phyloP scores from a whole-genome alignment of 148 eudicot genomes.

The Amaranthus hypochondriacus region DNA sequence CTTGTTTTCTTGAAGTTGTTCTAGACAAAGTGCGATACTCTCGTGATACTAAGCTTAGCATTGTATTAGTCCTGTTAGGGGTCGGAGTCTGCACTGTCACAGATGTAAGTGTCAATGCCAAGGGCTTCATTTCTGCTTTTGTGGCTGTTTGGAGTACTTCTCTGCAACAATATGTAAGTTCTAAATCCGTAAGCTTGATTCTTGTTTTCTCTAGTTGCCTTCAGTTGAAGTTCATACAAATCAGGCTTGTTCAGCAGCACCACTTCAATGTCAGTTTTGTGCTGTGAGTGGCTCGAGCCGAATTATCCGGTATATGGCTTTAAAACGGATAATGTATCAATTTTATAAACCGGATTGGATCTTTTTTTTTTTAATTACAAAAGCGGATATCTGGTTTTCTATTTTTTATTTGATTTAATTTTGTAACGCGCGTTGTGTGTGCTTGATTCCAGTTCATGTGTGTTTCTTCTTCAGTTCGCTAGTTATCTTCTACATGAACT shows the following conservation, averaged over 20 bases:
- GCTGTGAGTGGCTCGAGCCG: too few relatives aligned
- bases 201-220: neutral
- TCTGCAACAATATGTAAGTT: slow-evolving; percentile 70
- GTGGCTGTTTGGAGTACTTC: slow-evolving; percentile 78
- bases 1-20: slow-evolving; percentile 60
- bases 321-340: neutral
- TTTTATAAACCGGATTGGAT: too few relatives aligned
- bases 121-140: slow-evolving; percentile 64
- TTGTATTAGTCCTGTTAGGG: slow-evolving; percentile 53
- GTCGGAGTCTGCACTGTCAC: slow-evolving; percentile 74
- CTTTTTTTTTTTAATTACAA: too few relatives aligned
- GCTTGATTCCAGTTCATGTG: too few relatives aligned
- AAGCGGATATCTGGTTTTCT: neutral
- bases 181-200: neutral
- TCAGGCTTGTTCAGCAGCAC: too few relatives aligned
- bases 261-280: too few relatives aligned
- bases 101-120: slow-evolving; percentile 63
- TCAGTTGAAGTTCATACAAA: neutral
- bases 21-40: slow-evolving; percentile 59
- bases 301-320: neutral
- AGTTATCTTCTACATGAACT: too few relatives aligned
- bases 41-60: slow-evolving; percentile 68
- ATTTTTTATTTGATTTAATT: too few relatives aligned
- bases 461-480: too few relatives aligned
- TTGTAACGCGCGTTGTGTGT: too few relatives aligned